A percentile compares a stretch with the other conserved stretches of the same genome.
Evolutionary conservation across 306 rosid species (phyloP).

Genomic region (Alnus rubra): DNA sequence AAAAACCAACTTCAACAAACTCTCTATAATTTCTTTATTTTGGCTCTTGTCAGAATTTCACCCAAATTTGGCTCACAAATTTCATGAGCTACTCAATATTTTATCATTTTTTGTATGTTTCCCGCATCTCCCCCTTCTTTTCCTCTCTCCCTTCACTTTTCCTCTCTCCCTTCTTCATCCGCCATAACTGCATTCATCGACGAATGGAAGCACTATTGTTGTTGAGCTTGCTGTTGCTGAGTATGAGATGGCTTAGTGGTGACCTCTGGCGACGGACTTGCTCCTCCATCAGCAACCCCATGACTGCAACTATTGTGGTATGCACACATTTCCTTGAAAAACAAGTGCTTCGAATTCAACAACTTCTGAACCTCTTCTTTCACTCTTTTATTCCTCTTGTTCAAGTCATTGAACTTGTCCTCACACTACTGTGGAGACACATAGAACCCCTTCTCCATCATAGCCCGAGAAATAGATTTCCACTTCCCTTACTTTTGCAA

Average conservation of each 20-base stretch:
- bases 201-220: slow-evolving; percentile 57
- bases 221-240: slow-evolving; percentile 33
- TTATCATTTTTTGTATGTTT: too few relatives aligned
- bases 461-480: slow-evolving; percentile 91
- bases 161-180: slow-evolving; percentile 13
- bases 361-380: slow-evolving; percentile 78
- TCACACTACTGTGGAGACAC: slow-evolving; percentile 97
- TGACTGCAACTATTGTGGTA: slow-evolving; percentile 86
- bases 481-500: slow-evolving; percentile 95
- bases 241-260: slow-evolving; percentile 39
- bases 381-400: slow-evolving; percentile 92
- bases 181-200: slow-evolving; percentile 34
- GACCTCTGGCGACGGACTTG: slow-evolving; percentile 45
- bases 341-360: slow-evolving; percentile 85
- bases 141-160: too few relatives aligned
- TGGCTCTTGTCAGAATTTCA: too few relatives aligned
- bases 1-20: too few relatives aligned
- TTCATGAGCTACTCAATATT: too few relatives aligned
- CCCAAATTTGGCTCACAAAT: too few relatives aligned
- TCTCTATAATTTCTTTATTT: too few relatives aligned
- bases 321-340: slow-evolving; percentile 98
- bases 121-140: too few relatives aligned
- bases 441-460: slow-evolving; percentile 88
- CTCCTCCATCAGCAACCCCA: slow-evolving; percentile 27
- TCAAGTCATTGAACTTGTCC: slow-evolving; percentile 89